These are phyloP conservation scores for Pythium inflatum DNA, from an alignment of 352 stramenopile species.

Conservation along the genomic window DNA sequence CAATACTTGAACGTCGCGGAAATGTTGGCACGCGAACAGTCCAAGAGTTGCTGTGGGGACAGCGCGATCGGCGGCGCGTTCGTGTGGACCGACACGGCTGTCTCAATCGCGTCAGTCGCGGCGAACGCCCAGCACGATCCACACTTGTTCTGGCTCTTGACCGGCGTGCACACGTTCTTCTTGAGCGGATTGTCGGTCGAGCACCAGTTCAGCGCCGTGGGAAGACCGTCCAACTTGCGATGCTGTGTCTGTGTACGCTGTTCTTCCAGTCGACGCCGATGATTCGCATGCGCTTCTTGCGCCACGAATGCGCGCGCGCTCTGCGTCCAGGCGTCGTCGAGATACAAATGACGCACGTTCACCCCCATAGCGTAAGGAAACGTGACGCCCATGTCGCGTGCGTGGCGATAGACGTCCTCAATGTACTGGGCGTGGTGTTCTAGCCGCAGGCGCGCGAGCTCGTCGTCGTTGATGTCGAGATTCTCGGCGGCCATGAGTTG, in stretches of 20 bases:
- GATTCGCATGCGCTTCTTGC: conserved; percentile 49
- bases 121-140: conserved; percentile 85
- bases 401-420: conserved; percentile 55
- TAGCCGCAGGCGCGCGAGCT: conserved; percentile 35
- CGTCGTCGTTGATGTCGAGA: too few relatives aligned
- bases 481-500: too few relatives aligned
- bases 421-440: too few relatives aligned
- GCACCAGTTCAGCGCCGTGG: conserved; percentile 71
- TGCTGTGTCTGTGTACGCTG: conserved; percentile 29
- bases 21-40: conserved; percentile 66
- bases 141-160: conserved; percentile 85
- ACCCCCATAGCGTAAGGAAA: conserved; percentile 78
- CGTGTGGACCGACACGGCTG: conserved; percentile 66
- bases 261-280: conserved; percentile 21
- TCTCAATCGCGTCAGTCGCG: conserved; percentile 78
- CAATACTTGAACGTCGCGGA: conserved; percentile 80
- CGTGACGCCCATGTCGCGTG: conserved; percentile 59
- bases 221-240: conserved; percentile 33
- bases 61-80: conserved; percentile 68
- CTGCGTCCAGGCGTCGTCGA: conserved; percentile 40
- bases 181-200: conserved; percentile 62
- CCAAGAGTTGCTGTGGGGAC: conserved; percentile 80
- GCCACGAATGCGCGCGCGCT: conserved; percentile 65
- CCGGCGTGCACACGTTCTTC: conserved; percentile 66
- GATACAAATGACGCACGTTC: conserved; percentile 63